These are phyloP conservation scores for Pythium dissimile DNA, from an alignment of 352 stramenopile genomes.

Conservation along the genomic window DNA sequence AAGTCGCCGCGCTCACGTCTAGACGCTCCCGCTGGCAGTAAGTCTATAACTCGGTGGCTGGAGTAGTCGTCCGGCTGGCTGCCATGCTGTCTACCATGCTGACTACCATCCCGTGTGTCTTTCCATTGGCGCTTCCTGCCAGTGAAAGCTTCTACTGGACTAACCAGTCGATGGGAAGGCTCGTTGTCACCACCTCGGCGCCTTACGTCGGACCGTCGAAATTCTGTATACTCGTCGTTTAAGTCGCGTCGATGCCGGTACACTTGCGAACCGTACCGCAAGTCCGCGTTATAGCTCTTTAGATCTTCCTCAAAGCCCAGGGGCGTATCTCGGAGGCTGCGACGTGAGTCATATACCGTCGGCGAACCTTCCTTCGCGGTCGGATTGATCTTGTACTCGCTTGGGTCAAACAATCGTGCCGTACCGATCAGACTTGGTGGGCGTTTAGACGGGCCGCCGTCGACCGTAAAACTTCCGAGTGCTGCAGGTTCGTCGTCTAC, in stretches of 20 bases:
- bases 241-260: background rate
- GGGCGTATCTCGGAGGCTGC: background rate
- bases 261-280: background rate
- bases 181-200: background rate
- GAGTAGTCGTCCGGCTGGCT: too few species aligned
- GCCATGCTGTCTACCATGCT: too few species aligned
- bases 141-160: background rate
- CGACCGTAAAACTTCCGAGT: too few species aligned
- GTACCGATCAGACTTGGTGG: background rate
- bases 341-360: background rate
- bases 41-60: too few species aligned
- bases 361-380: background rate
- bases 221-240: background rate
- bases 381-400: constrained; percentile 5
- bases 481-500: constrained; percentile 20
- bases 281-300: background rate
- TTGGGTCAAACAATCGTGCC: constrained; percentile 6
- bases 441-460: too few species aligned
- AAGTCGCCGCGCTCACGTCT: too few species aligned
- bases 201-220: background rate
- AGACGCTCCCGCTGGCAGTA: too few species aligned
- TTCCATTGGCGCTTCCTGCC: background rate
- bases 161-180: background rate
- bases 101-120: too few species aligned
- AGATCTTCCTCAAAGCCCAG: background rate